Evolutionary conservation across 2,329 filamentous ascomycete species (phyloP).

Genomic region (Cordyceps cateniannulata): DNA sequence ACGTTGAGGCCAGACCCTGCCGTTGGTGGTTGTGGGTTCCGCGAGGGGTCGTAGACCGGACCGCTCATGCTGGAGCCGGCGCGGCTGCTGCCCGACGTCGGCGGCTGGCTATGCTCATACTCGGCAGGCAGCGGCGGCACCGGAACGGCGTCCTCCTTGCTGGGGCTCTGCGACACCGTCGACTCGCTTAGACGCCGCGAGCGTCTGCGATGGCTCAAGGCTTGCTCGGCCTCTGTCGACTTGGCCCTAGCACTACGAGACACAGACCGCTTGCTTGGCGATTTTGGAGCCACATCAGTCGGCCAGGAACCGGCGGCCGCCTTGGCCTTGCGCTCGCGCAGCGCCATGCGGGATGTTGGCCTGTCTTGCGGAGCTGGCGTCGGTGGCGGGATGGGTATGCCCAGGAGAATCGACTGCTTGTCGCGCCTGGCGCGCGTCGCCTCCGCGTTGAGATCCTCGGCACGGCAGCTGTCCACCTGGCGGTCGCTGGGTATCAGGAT

Average conservation of each 20-base stretch:
- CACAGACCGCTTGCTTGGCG: conserved; percentile 13
- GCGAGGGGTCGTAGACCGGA: conserved; percentile 28
- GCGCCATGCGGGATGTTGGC: conserved; percentile 58
- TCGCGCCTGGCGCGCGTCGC: conserved; percentile 58
- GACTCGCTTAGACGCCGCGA: conserved; percentile 44
- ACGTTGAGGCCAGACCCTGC: conserved; percentile 33
- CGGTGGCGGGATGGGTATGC: conserved; percentile 21
- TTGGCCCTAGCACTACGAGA: conserved; percentile 16
- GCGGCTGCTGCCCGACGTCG: conserved; percentile 21
- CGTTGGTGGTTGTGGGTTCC: background rate
- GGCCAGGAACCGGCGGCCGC: conserved; percentile 24
- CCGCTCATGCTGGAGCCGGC: conserved; percentile 36
- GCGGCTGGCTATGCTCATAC: conserved; percentile 10
- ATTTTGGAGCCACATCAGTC: background rate
- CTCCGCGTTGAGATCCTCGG: conserved; percentile 72
- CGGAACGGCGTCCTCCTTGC: conserved; percentile 15
- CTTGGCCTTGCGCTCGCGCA: conserved; percentile 63
- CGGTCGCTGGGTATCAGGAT: conserved; percentile 71
- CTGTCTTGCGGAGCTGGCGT: conserved; percentile 26
- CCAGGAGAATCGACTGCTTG: conserved; percentile 46
- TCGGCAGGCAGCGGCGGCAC: conserved; percentile 15
- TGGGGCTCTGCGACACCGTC: conserved; percentile 28
- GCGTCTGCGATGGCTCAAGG: background rate
- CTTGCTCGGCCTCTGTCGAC: background rate
- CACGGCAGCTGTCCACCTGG: conserved; percentile 67